phyloP scores from a whole-genome alignment of 2,329 filamentous ascomycete species.

The Pestalotiopsis sp. region DNA sequence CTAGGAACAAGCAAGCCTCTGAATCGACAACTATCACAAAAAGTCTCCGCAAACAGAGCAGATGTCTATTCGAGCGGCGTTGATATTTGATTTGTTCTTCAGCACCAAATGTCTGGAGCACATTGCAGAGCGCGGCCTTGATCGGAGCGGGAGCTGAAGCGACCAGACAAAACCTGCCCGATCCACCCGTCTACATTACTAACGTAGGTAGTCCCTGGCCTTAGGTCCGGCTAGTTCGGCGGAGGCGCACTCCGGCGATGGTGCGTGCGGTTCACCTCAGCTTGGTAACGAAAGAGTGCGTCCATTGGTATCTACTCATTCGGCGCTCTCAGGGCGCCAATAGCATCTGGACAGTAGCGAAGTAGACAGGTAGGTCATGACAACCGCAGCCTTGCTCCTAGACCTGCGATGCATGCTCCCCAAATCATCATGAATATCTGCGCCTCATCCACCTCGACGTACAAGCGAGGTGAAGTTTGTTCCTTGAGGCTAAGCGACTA shows the following conservation, averaged over 20 bases:
- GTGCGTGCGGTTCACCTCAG: not conserved
- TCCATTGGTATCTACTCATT: not conserved
- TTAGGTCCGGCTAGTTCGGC: constrained; percentile 5
- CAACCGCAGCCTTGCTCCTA: not conserved
- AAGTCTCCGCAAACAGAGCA: not conserved
- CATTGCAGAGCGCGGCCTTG: not conserved
- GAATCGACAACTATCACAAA: not conserved
- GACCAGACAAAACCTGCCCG: not conserved
- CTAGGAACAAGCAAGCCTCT: not conserved
- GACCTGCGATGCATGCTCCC: not conserved
- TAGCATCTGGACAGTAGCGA: not conserved
- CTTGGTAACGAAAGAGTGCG: not conserved
- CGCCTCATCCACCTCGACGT: not conserved
- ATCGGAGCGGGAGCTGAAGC: not conserved
- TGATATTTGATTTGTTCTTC: not conserved
- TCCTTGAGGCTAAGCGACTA: not conserved
- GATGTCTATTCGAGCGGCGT: not conserved
- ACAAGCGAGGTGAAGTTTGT: not conserved
- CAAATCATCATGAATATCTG: not conserved
- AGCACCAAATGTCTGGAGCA: not conserved
- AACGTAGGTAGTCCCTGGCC: not conserved
- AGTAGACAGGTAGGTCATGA: not conserved
- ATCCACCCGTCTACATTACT: not conserved
- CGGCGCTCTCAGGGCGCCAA: not conserved
- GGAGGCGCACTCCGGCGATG: constrained; percentile 3